Base-by-base conservation (phyloP, 2,329 filamentous ascomycete species). In the Pseudomassariella vexata region DNA sequence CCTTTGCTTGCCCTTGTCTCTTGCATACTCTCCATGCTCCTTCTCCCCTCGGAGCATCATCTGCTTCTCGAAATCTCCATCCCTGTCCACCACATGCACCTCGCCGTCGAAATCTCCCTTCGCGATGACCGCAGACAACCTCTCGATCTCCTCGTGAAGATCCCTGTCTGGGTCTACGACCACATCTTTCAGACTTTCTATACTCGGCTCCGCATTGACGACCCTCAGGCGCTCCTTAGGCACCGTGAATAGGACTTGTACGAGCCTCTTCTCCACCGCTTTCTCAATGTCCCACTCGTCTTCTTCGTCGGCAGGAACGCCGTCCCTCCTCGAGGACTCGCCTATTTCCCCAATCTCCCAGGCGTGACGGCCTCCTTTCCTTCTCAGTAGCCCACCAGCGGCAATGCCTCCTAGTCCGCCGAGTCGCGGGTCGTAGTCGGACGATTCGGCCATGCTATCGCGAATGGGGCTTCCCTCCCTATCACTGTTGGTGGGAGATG, bases 161-260 rank as follows among this genome's bases (percentile, higher is more conserved):
- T n/a, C n/a, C 28, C 45, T 46, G 10, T 55, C 57, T 1, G 64
- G 57, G 29, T 70, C 60, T 3, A 68, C 55, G 5, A 71, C 37
- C 12, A 59, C 66, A 20, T 56, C 56, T 25, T 59, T 54, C 35
- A 60, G 63, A 36, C 53, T 55, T 41, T 66, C 64, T 20, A 67
- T 53, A 40, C 55, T 56, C n/a, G 67, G 60, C 48, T 82, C 82
- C 30, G 76, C 81, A 55, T 96, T 96, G 14, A 95, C 90, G n/a
- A 96, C 88, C 17, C 90, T 67, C 41, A 96, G 60, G 46, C 79
- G 77, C 57, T 90, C 83, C 55, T 82, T 87, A 3, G 92, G 90
- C 38, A 95, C 87, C 1, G 90, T 95, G 57, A 95, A 96, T 76
- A 94, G 92, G 50, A 87, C 75, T 56, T 89, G 84, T 39, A 89